These are phyloP conservation scores for Amphichorda felina DNA, from an alignment of 2,329 filamentous ascomycete species.

Conservation along the genomic window DNA sequence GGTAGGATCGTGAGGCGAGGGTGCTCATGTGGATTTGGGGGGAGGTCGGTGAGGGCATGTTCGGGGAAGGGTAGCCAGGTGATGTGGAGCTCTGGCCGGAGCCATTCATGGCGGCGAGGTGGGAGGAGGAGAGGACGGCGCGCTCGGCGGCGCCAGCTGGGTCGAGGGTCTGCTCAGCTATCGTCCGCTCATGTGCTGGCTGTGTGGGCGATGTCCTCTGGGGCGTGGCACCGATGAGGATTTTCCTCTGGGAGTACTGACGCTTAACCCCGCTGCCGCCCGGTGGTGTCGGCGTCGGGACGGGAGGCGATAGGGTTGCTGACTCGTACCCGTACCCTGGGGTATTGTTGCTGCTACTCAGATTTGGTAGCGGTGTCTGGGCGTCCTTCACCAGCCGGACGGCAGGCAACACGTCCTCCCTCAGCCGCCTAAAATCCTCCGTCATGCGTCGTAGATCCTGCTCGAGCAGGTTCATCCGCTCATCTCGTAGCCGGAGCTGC, in stretches of 20 bases:
- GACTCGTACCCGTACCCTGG: constrained; percentile 39
- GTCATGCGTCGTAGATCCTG: constrained; percentile 71
- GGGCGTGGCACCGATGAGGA: constrained; percentile 58
- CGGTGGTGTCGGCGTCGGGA: constrained; percentile 39
- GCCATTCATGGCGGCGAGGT: constrained; percentile 60
- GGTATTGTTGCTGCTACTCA: constrained; percentile 18
- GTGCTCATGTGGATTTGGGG: constrained; percentile 45
- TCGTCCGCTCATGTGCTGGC: constrained; percentile 52
- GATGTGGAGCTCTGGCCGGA: constrained; percentile 42
- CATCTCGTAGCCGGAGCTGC: constrained; percentile 79
- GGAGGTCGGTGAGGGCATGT: constrained; percentile 58
- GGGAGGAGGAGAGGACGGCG: constrained; percentile 54
- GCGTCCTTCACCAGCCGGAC: constrained; percentile 86
- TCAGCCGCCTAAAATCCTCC: constrained; percentile 77
- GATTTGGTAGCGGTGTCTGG: constrained; percentile 67
- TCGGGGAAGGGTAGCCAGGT: constrained; percentile 46
- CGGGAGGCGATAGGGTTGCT: constrained; percentile 36
- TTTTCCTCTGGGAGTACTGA: constrained; percentile 66
- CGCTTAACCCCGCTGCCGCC: constrained; percentile 48
- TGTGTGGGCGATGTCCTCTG: constrained; percentile 69
- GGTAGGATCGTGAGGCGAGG: constrained; percentile 50
- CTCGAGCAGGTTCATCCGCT: constrained; percentile 76
- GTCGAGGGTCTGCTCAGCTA: constrained; percentile 54
- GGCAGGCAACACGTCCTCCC: constrained; percentile 85
- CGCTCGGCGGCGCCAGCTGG: constrained; percentile 57